phyloP scores from a whole-genome alignment of 495 filamentous ascomycete species.

The Hypoxylon fragiforme region DNA sequence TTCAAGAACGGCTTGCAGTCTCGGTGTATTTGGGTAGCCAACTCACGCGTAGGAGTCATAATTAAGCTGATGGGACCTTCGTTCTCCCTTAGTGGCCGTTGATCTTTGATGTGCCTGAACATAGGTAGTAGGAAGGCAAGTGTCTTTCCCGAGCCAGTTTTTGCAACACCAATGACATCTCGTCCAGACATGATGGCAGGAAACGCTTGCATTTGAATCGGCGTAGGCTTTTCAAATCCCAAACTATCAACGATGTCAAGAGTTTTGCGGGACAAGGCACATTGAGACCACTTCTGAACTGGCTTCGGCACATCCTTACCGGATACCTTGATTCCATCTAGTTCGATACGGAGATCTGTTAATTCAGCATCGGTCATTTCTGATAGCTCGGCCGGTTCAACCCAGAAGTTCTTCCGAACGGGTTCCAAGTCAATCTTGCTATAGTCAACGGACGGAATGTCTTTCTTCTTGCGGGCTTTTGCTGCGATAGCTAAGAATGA shows the following conservation, averaged over 20 bases:
- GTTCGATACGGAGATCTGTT: conserved; percentile 75
- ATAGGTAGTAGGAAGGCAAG: conserved; percentile 93
- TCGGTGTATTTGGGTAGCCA: conserved; percentile 91
- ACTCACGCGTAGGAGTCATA: conserved; percentile 92
- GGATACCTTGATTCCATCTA: conserved; percentile 92
- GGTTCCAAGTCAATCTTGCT: conserved; percentile 79
- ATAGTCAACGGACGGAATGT: conserved; percentile 85
- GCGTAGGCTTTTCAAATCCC: conserved; percentile 85
- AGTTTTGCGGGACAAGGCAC: conserved; percentile 82
- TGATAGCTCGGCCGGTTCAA: conserved; percentile 80
- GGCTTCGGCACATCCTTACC: conserved; percentile 88
- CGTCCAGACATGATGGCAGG: conserved; percentile 95
- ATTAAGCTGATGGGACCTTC: conserved; percentile 89
- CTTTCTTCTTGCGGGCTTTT: conserved; percentile 92
- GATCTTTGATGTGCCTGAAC: conserved; percentile 97
- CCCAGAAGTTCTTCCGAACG: conserved; percentile 92
- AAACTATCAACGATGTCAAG: conserved; percentile 83
- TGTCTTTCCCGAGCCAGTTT: conserved; percentile 99
- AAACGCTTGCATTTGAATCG: conserved; percentile 94
- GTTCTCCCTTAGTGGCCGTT: conserved; percentile 75
- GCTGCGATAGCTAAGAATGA: conserved; percentile 79
- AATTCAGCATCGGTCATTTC: conserved; percentile 87
- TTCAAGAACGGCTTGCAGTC: conserved; percentile 95
- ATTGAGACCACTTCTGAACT: conserved; percentile 95
- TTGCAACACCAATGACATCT: conserved; percentile 95